Base-by-base conservation (phyloP, 768 basidiomycete genomes). In the Amanita rimosa region DNA sequence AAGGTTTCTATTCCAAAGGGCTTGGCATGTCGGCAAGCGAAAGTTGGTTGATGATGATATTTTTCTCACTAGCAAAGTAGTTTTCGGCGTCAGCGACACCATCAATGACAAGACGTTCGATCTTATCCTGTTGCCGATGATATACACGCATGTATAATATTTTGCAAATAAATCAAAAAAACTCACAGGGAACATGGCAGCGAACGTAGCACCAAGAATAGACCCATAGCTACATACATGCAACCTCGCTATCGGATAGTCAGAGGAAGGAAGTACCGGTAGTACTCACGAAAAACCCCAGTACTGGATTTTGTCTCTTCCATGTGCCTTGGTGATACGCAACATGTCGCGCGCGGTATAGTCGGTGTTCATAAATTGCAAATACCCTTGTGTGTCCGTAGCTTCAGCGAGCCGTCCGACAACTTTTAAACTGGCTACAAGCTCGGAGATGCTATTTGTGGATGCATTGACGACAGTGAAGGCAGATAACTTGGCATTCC, bases 341-440 rank as follows among this genome's bases (percentile, higher is more conserved):
- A 29, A 29, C 29, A 29, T 29, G 10, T 71, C 69, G 3, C 60
- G 53, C 9, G 68, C 69, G 7, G 62, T 63, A 44, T 67, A 60
- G 21, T 70, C 68, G 1, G 69, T 70, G 38, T 62, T 67, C 8
- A 70, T 62, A 47, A 63, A 60, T 4, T 50, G 48, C 31, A 66
- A 24, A 67, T 62, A 19, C 57, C 57, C 26, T 65, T 59, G n/a
- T 51, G 53, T 13, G 66, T 69, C 14, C 69, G 55, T 37, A 57
- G 54, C 9, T 67, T 51, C 47, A 60, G 58, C 11, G 62, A 57
- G 21, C 21, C 14, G 22, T 1, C 41, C 41, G 13, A 42, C n/a
- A 3, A 42, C 16, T 11, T 42, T 22, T 22, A 24, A 11, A 0
- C 13, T 13, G 6, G 41, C 41, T 22, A 42, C 22, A 10, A 24